Evolutionary conservation across 1,139 yeast genomes (phyloP).

Genomic region (Kodamaea ohmeri): DNA sequence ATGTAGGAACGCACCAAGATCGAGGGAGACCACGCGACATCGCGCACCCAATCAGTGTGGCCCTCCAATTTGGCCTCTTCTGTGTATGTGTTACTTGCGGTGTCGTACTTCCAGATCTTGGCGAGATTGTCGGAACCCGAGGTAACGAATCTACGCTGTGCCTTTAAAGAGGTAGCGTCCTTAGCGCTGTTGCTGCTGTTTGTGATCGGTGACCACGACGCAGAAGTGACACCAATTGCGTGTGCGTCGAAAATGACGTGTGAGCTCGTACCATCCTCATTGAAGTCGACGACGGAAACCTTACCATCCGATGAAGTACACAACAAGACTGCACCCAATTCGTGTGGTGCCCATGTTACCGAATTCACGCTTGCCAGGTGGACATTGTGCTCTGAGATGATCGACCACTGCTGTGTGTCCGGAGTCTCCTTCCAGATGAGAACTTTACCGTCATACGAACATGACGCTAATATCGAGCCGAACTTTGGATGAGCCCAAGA

Average conservation of each 20-base stretch:
- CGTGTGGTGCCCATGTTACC: slow-evolving; percentile 97
- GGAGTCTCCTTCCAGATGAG: slow-evolving; percentile 86
- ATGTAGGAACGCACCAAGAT: slow-evolving; percentile 82
- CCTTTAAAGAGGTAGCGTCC: slow-evolving; percentile 29
- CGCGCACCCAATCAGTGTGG: slow-evolving; percentile 97
- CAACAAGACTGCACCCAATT: slow-evolving; percentile 85
- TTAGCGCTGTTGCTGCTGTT: slow-evolving; percentile 31
- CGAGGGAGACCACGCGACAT: slow-evolving; percentile 97
- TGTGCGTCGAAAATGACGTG: slow-evolving; percentile 73
- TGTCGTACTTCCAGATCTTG: slow-evolving; percentile 80
- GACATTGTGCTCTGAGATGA: slow-evolving; percentile 80
- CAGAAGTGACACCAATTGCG: slow-evolving; percentile 89
- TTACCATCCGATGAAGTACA: slow-evolving; percentile 94
- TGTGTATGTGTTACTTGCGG: slow-evolving; percentile 54
- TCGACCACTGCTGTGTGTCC: slow-evolving; percentile 84
- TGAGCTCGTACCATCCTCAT: slow-evolving; percentile 83
- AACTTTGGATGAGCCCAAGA: slow-evolving; percentile 99
- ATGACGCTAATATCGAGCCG: slow-evolving; percentile 90
- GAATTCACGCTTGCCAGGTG: slow-evolving; percentile 95
- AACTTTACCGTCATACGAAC: slow-evolving; percentile 93
- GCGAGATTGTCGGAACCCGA: slow-evolving; percentile 96
- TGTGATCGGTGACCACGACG: slow-evolving; percentile 90
- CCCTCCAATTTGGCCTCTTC: slow-evolving; percentile 82
- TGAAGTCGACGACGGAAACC: slow-evolving; percentile 86
- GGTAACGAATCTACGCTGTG: slow-evolving; percentile 68